Evolutionary conservation across 257 asterid species (phyloP).

Genomic region (Primulina huaijiensis): DNA sequence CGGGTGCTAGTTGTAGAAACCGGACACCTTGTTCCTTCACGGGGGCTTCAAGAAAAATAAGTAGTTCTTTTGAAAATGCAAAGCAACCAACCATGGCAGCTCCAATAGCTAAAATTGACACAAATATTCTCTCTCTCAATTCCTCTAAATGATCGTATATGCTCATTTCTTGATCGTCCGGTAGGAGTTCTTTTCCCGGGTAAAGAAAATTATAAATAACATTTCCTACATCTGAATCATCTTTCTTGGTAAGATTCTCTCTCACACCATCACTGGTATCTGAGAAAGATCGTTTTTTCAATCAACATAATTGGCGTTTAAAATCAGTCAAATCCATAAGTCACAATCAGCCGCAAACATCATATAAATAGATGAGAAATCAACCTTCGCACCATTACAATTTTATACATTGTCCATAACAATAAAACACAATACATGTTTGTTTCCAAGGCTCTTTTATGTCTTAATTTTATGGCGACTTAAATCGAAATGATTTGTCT

Average conservation of each 20-base stretch:
- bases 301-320: slow-evolving; percentile 17
- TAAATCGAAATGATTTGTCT: not conserved
- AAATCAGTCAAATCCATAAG: not conserved
- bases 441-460: not conserved
- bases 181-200: slow-evolving; percentile 92
- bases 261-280: slow-evolving; percentile 41
- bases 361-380: not conserved
- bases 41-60: slow-evolving; percentile 89
- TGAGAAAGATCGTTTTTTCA: slow-evolving; percentile 25
- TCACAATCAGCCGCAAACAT: not conserved
- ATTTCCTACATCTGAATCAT: slow-evolving; percentile 55
- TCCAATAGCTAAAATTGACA: slow-evolving; percentile 88
- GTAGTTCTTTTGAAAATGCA: slow-evolving; percentile 86
- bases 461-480: too few relatives aligned
- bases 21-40: slow-evolving; percentile 89
- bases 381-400: not conserved
- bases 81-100: slow-evolving; percentile 84
- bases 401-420: not conserved
- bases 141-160: slow-evolving; percentile 95
- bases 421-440: not conserved
- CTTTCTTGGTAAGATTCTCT: slow-evolving; percentile 42
- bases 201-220: slow-evolving; percentile 72
- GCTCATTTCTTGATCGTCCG: slow-evolving; percentile 96
- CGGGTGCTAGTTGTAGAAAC: slow-evolving; percentile 92
- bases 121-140: slow-evolving; percentile 70